Evolutionary conservation across 495 filamentous ascomycete species (phyloP).

Genomic region (Penicillium psychrofluorescens): DNA sequence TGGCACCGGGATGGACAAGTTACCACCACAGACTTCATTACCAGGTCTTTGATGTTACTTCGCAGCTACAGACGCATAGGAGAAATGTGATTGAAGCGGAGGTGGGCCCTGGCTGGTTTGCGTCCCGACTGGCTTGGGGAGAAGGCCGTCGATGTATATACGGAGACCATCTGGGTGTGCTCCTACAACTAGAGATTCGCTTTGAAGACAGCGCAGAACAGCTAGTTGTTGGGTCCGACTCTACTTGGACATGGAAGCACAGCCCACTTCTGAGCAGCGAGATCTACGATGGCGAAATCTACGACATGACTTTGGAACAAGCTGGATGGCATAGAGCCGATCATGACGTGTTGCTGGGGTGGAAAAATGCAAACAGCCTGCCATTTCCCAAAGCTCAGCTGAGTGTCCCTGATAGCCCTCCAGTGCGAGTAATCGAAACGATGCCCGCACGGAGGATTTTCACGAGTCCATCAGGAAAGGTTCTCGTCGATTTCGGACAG

Average conservation of each 20-base stretch:
- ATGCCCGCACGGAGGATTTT: slow-evolving; percentile 28
- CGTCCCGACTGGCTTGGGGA: slow-evolving; percentile 31
- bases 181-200: slow-evolving; percentile 33
- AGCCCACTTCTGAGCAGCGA: slow-evolving; percentile 36
- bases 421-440: slow-evolving; percentile 26
- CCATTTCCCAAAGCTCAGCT: slow-evolving; percentile 17
- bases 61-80: slow-evolving; percentile 16
- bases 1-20: slow-evolving; percentile 40
- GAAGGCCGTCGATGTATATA: slow-evolving; percentile 17
- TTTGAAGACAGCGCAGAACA: slow-evolving; percentile 2
- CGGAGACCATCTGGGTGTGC: slow-evolving; percentile 33
- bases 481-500: slow-evolving; percentile 44
- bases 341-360: slow-evolving; percentile 11
- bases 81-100: slow-evolving; percentile 36
- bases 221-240: slow-evolving; percentile 26
- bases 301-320: slow-evolving; percentile 25
- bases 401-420: slow-evolving; percentile 29
- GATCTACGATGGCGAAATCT: slow-evolving; percentile 46
- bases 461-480: slow-evolving; percentile 32
- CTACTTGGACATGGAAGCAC: slow-evolving; percentile 23
- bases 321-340: slow-evolving; percentile 2
- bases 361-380: slow-evolving; percentile 3
- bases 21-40: slow-evolving; percentile 39
- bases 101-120: slow-evolving; percentile 47
- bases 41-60: slow-evolving; percentile 42